A percentile compares a stretch with the other conserved stretches of the same genome.
These are phyloP conservation scores for Wickerhamiella kazuoi DNA, from an alignment of 805 yeast species.

Conservation along the genomic window DNA sequence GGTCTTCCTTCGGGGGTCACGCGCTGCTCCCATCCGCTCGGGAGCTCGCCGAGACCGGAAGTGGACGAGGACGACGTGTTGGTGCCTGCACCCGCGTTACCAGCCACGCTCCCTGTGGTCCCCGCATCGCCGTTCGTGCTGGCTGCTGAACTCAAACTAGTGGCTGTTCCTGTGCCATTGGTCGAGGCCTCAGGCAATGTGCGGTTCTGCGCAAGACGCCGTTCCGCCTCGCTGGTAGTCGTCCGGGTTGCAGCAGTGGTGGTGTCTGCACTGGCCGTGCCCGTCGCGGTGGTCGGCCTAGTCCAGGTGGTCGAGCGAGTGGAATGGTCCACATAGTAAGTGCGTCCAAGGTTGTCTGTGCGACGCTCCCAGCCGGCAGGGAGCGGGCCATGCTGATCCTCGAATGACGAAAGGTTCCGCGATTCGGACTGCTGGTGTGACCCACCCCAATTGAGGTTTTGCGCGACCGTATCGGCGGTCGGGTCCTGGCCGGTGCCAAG, in stretches of 20 bases:
- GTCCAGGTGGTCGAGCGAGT: constrained; percentile 99
- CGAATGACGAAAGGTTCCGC: constrained; percentile 79
- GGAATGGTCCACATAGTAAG: constrained; percentile 95
- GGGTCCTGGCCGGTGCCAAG: neutral
- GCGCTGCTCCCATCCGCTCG: constrained; percentile 98
- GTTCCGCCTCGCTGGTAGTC: constrained; percentile 64
- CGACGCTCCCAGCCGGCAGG: constrained; percentile 99
- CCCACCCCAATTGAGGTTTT: constrained; percentile 7
- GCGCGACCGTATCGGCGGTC: neutral
- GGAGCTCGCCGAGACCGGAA: constrained; percentile 89
- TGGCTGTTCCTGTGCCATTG: constrained; percentile 1
- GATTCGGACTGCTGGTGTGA: constrained; percentile 11
- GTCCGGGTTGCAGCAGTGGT: constrained; percentile 40
- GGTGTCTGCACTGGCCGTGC: constrained; percentile 67
- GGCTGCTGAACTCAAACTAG: neutral
- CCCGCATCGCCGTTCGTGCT: constrained; percentile 16
- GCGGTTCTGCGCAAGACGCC: constrained; percentile 79
- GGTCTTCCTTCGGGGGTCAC: constrained; percentile 97
- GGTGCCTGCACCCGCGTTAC: constrained; percentile 1
- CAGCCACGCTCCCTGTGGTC: constrained; percentile 28
- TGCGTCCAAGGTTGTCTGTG: constrained; percentile 92
- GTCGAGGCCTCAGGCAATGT: constrained; percentile 55
- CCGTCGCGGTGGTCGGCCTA: constrained; percentile 68
- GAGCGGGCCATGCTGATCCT: constrained; percentile 87
- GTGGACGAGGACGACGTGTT: constrained; percentile 42